phyloP scores from a whole-genome alignment of 192 early-diverging fungal species.

The Glomus cerebriforme region DNA sequence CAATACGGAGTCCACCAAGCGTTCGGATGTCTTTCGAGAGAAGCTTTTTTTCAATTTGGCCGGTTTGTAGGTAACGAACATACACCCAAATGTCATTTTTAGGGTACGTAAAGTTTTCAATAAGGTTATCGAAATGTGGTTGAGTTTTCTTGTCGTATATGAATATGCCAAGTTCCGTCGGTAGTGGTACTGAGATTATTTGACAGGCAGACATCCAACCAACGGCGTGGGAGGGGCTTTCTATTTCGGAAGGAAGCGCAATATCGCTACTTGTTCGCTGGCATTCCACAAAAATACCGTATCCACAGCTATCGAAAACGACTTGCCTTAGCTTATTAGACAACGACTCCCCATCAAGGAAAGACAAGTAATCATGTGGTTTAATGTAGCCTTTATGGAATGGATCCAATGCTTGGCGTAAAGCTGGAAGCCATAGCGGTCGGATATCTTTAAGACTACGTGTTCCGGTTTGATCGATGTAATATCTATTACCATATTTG shows the following conservation, averaged over 20 bases:
- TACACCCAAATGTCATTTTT: constrained; percentile 8
- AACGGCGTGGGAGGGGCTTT: constrained; percentile 1
- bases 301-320: constrained; percentile 26
- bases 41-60: constrained; percentile 20
- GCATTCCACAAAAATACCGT: constrained; percentile 24
- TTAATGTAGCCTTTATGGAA: constrained; percentile 25
- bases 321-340: constrained; percentile 5
- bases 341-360: not conserved
- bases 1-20: constrained; percentile 18
- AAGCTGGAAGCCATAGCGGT: constrained; percentile 20
- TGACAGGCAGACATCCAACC: constrained; percentile 31
- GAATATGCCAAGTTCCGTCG: constrained; percentile 23
- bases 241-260: constrained; percentile 14
- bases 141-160: not conserved
- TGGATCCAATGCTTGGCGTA: constrained; percentile 23
- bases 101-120: not conserved
- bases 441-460: not conserved
- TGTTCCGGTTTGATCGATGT: constrained; percentile 1
- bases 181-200: constrained; percentile 16
- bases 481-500: constrained; percentile 10
- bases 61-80: constrained; percentile 29
- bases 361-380: constrained; percentile 26
- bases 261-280: constrained; percentile 8
- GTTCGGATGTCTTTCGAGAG: constrained; percentile 3
- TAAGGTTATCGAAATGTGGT: not conserved